phyloP scores from a whole-genome alignment of 768 basidiomycete genomes.

The Cystofilobasidium ferigula region DNA sequence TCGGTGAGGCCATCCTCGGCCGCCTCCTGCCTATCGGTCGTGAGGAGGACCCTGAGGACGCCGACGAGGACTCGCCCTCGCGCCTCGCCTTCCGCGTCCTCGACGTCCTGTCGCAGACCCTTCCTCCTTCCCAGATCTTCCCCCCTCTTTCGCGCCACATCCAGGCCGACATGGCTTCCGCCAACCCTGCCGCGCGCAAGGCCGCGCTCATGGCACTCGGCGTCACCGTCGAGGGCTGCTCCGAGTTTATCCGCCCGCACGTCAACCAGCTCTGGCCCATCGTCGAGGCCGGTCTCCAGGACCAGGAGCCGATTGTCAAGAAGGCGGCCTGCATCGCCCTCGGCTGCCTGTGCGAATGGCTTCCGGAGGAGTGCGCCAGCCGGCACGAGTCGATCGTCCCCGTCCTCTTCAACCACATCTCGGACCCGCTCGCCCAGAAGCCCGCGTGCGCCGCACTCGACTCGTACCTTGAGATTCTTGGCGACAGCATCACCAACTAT shows the following conservation, averaged over 20 bases:
- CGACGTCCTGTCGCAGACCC: constrained; percentile 77
- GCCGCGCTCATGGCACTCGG: constrained; percentile 92
- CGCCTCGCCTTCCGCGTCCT: constrained; percentile 89
- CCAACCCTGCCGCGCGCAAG: constrained; percentile 67
- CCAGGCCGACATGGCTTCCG: constrained; percentile 68
- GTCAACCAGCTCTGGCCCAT: constrained; percentile 89
- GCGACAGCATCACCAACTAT: constrained; percentile 80
- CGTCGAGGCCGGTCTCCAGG: constrained; percentile 75
- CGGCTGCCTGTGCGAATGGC: constrained; percentile 92
- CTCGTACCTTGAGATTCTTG: constrained; percentile 83
- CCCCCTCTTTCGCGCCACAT: constrained; percentile 75
- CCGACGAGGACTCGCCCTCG: constrained; percentile 54
- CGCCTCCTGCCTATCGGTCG: constrained; percentile 88
- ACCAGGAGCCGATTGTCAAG: constrained; percentile 70
- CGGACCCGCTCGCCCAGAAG: constrained; percentile 73
- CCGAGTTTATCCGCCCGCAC: constrained; percentile 90
- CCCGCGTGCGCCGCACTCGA: constrained; percentile 95
- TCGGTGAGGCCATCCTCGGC: constrained; percentile 75
- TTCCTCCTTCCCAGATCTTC: constrained; percentile 94
- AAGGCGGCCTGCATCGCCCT: constrained; percentile 94
- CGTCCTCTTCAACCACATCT: constrained; percentile 81
- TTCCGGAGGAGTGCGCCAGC: constrained; percentile 79
- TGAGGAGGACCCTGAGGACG: constrained; percentile 83
- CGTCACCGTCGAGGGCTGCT: constrained; percentile 92
- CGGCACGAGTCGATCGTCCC: constrained; percentile 75